A percentile compares a stretch with the other conserved stretches of the same genome.
These are phyloP conservation scores for Gnetum montanum DNA, from an alignment of 75 land plant genomes.

Conservation along the genomic window DNA sequence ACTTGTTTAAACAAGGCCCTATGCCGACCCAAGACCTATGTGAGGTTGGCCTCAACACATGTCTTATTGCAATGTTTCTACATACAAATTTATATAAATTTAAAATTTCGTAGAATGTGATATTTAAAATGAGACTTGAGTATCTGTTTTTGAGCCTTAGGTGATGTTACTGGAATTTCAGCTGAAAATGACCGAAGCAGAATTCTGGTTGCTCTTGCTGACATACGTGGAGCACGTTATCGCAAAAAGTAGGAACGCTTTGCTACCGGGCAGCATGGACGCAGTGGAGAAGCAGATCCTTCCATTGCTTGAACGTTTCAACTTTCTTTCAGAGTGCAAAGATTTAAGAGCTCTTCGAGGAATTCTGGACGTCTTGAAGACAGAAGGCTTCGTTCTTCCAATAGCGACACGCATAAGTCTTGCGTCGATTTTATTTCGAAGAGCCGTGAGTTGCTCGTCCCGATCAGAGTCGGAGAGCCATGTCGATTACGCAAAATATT, in stretches of 20 bases:
- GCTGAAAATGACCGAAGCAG: constrained; percentile 1
- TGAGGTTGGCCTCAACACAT: too few species aligned
- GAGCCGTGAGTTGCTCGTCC: not conserved
- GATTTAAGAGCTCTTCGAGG: constrained; percentile 2
- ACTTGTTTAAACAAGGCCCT: too few species aligned
- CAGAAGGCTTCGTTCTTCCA: constrained; percentile 8
- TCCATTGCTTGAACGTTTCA: constrained; percentile 14
- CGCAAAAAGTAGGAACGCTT: not conserved
- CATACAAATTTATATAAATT: too few species aligned
- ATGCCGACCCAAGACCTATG: too few species aligned
- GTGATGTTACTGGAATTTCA: too few species aligned
- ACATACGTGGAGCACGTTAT: constrained; percentile 1
- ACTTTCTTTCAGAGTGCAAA: constrained; percentile 14
- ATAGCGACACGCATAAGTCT: constrained; percentile 3
- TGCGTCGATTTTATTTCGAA: not conserved
- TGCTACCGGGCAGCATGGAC: not conserved
- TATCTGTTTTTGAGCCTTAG: too few species aligned
- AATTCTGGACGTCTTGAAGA: constrained; percentile 5
- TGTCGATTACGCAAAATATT: constrained; percentile 12
- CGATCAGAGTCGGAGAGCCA: not conserved
- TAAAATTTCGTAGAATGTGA: too few species aligned
- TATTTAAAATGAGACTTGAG: too few species aligned
- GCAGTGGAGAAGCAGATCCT: constrained; percentile 8
- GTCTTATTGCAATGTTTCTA: too few species aligned
- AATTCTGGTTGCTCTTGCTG: constrained; percentile 8